Percentiles rank a stretch among this genome's conserved stretches.
Conservation (phyloP, 2,329 filamentous ascomycete genomes). For the Claviceps sp. region DNA sequence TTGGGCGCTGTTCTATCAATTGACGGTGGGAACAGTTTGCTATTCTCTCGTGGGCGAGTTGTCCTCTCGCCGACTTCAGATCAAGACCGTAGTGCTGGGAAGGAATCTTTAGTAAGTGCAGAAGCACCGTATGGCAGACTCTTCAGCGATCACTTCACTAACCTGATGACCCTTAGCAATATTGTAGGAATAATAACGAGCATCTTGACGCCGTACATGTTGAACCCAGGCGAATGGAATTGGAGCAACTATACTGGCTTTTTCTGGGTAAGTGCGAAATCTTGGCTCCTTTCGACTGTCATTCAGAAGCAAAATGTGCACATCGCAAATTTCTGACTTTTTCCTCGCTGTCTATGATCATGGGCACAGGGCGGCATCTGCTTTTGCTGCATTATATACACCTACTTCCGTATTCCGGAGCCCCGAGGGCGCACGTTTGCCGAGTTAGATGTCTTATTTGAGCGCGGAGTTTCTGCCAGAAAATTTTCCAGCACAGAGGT, state of each 20-base stretch:
- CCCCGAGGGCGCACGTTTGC: constrained; percentile 70
- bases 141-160: neutral
- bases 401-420: constrained; percentile 47
- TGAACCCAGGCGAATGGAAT: constrained; percentile 76
- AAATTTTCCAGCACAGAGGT: constrained; percentile 53
- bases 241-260: constrained; percentile 83
- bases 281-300: neutral
- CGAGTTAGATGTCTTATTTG: constrained; percentile 76
- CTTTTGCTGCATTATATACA: constrained; percentile 69
- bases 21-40: constrained; percentile 78
- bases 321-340: neutral
- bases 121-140: neutral
- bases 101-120: constrained; percentile 56
- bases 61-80: constrained; percentile 68
- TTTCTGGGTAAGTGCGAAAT: constrained; percentile 51
- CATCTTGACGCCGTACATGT: constrained; percentile 82
- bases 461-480: constrained; percentile 55
- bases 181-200: constrained; percentile 70
- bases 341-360: neutral
- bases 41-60: constrained; percentile 82
- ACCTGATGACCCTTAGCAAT: constrained; percentile 35
- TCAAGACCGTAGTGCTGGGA: constrained; percentile 83
- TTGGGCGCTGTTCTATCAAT: constrained; percentile 74
- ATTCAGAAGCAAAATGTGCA: neutral
- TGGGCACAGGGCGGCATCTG: constrained; percentile 52